Evolutionary conservation across 768 basidiomycete genomes (phyloP).

Genomic region (Agrocybe pediades): DNA sequence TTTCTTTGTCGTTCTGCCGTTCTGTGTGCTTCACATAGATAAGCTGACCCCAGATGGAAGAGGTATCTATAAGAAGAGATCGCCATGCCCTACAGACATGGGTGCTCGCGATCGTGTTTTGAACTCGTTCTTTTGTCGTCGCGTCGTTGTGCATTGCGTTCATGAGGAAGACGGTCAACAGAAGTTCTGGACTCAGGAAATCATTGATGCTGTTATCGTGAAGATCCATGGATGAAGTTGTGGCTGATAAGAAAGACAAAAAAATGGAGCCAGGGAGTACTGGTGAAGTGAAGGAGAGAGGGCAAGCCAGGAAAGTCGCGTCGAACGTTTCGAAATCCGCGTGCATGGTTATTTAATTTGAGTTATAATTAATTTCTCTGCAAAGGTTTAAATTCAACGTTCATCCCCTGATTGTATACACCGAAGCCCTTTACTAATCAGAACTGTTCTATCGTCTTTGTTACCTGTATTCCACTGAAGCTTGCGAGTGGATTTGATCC

Average conservation of each 20-base stretch:
- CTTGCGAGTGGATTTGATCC: background rate
- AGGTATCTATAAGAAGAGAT: background rate
- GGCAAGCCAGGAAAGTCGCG: too few relatives aligned
- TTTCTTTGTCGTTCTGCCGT: background rate
- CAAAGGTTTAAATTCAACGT: too few relatives aligned
- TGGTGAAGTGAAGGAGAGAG: too few relatives aligned
- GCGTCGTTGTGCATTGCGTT: background rate
- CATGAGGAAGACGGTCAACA: background rate
- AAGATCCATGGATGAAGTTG: too few relatives aligned
- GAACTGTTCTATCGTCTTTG: conserved; percentile 13
- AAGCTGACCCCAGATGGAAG: background rate
- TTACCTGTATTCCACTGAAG: conserved; percentile 9
- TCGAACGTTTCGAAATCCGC: too few relatives aligned
- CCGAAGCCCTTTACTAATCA: too few relatives aligned
- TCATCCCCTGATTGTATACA: too few relatives aligned
- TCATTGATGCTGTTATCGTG: background rate
- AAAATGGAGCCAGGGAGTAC: too few relatives aligned
- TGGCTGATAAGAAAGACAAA: too few relatives aligned
- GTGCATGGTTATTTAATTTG: too few relatives aligned
- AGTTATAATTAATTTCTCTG: too few relatives aligned
- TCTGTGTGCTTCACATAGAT: background rate
- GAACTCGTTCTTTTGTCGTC: background rate
- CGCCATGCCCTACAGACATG: background rate
- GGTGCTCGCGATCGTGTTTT: background rate
- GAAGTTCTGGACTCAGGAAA: background rate